A percentile compares a stretch with the other conserved stretches of the same genome.
phyloP scores from a whole-genome alignment of 2,329 filamentous ascomycete genomes.

The Lecanicillium sp. region DNA sequence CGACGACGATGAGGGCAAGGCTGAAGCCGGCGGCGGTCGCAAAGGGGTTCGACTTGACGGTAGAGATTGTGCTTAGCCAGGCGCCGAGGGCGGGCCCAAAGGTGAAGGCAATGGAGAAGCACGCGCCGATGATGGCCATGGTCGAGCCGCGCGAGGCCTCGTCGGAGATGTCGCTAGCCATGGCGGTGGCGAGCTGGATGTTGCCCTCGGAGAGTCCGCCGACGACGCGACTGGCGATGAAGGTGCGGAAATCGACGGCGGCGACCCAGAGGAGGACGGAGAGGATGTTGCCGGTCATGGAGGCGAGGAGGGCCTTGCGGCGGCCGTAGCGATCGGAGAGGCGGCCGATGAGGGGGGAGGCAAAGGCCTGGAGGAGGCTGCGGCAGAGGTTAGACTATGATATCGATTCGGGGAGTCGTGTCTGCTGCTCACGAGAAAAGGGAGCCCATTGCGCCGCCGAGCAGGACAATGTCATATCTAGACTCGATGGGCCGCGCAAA shows the following conservation, averaged over 20 bases:
- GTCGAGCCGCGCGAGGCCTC: constrained; percentile 78
- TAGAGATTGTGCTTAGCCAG: constrained; percentile 69
- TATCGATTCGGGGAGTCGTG: too few relatives aligned
- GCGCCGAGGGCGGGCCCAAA: constrained; percentile 91
- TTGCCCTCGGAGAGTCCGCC: constrained; percentile 95
- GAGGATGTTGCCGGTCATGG: constrained; percentile 88
- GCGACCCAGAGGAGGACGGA: constrained; percentile 92
- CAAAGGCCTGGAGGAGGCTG: constrained; percentile 83
- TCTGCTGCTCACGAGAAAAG: constrained; percentile 72
- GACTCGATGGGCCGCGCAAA: constrained; percentile 92
- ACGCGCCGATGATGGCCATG: constrained; percentile 93
- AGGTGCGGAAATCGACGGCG: constrained; percentile 91
- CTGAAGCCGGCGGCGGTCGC: constrained; percentile 87
- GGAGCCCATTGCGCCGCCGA: constrained; percentile 89
- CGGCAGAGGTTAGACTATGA: constrained; percentile 1
- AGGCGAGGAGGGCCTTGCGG: constrained; percentile 77
- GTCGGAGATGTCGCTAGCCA: constrained; percentile 92
- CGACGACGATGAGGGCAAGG: constrained; percentile 73
- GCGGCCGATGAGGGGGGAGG: constrained; percentile 82
- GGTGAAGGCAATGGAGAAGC: constrained; percentile 95
- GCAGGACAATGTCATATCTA: constrained; percentile 91
- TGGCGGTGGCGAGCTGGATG: constrained; percentile 90
- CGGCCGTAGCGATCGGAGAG: constrained; percentile 87
- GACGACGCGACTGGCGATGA: constrained; percentile 85
- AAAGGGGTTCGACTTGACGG: constrained; percentile 84